Evolutionary conservation across 2,329 filamentous ascomycete genomes (phyloP), one percentile per base, ranked within the genome.

Genomic region (Colletotrichum sp.): DNA sequence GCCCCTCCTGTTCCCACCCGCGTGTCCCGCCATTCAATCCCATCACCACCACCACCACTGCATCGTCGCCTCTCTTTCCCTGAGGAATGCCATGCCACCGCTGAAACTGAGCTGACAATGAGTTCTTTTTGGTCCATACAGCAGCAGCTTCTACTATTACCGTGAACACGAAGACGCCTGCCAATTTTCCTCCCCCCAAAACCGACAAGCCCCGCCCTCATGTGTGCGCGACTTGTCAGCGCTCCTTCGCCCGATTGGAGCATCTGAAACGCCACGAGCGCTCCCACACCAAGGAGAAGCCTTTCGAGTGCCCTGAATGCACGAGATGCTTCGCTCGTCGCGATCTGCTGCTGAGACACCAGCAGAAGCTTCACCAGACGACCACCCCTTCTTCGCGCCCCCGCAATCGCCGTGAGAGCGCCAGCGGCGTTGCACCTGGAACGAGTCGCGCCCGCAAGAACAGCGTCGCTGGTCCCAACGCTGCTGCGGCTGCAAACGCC

Each of bases 201-300:
- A 98, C 96, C 78, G 97, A 99, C 86, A 99, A 99, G 88, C 97
- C 97, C 72, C 92, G 96, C 78, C 97, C 97, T 79, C 97, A 99
- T 86, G 93, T 98, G 76, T 99, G 97, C 88, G 92, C 90, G 55
- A 99, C 96, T 64, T 99, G 97, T 85, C 92, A 93, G 81, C 93
- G 97, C 79, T 98, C 95, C 36, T 99, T 99, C 85, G 97, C 97
- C 75, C 93, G 97, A 77, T 88, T 99, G 80, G 97, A 99, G 87
- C 97, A 99, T 85, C 88, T 99, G 79, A 99, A 99, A 88, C 94
- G 97, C 77, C 97, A 99, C 85, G 97, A 99, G 87, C 92, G 97
- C 77, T 98, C 96, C n/a, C 96, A 98, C 84, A 98, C 96, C 60
- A 98, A 99, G 85, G 96, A 99, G 87, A 99, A 99, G 89, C 97